These are phyloP conservation scores for Paramecium sexaurelia DNA, from an alignment of 73 alveolate genomes.

Conservation along the genomic window DNA sequence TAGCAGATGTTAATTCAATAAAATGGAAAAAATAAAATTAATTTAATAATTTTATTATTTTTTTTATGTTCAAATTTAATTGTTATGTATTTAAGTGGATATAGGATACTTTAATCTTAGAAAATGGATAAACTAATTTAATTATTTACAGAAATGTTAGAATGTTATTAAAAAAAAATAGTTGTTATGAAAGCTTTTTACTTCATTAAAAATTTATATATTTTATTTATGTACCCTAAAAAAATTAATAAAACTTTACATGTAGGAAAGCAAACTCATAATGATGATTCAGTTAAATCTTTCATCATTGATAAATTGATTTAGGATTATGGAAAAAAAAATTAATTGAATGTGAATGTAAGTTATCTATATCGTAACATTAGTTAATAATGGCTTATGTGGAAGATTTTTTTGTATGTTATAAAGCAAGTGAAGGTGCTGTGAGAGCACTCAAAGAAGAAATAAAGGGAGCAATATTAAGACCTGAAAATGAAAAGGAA, in stretches of 20 bases:
- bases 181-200: no score
- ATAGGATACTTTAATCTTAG: no score
- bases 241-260: not conserved
- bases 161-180: no score
- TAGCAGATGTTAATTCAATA: no score
- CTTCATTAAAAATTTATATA: not conserved
- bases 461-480: not conserved
- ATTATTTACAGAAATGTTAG: no score
- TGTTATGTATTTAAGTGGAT: no score
- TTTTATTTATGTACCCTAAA: conserved; percentile 10
- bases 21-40: no score
- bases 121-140: no score
- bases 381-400: conserved; percentile 19
- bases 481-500: not conserved
- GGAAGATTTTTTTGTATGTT: not conserved
- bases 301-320: not conserved
- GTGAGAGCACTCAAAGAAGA: conserved; percentile 11
- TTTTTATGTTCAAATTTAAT: no score
- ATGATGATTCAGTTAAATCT: not conserved
- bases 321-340: not conserved
- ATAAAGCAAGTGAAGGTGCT: conserved; percentile 11
- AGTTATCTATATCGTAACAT: not conserved
- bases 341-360: conserved; percentile 10
- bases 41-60: no score
- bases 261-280: not conserved